Conservation (phyloP, 176 grass and related monocot species). For the Musa acuminata region DNA sequence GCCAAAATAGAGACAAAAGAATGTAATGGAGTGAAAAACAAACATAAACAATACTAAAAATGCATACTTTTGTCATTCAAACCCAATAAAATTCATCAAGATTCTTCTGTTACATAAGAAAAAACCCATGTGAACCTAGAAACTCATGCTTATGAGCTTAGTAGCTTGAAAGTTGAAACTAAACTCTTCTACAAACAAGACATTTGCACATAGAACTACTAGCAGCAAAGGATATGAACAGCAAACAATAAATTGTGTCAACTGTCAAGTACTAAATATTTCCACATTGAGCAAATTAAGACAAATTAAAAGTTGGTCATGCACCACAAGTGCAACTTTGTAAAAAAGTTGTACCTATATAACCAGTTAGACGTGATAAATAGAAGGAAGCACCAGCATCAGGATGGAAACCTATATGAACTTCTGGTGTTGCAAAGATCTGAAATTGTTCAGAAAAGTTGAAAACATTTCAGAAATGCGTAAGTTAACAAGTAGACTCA, state of each 20-base stretch:
- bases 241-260: not conserved
- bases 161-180: not conserved
- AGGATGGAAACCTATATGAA: slow-evolving; percentile 93
- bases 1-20: not conserved
- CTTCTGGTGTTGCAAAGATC: slow-evolving; percentile 91
- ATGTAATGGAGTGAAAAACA: not conserved
- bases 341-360: slow-evolving; percentile 59
- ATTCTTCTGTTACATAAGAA: not conserved
- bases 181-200: not conserved
- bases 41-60: not conserved
- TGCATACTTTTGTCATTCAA: not conserved
- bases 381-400: slow-evolving; percentile 97
- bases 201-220: not conserved
- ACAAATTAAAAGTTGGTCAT: not conserved
- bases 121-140: not conserved
- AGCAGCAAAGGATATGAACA: not conserved
- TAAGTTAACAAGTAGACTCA: not conserved
- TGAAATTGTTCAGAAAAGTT: slow-evolving; percentile 23
- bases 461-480: not conserved
- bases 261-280: not conserved
- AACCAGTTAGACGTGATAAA: slow-evolving; percentile 80
- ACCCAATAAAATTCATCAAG: not conserved
- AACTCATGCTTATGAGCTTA: not conserved
- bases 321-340: not conserved
- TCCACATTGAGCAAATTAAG: not conserved